phyloP scores from a whole-genome alignment of 805 yeast species.

The Metschnikowia corniflorae region DNA sequence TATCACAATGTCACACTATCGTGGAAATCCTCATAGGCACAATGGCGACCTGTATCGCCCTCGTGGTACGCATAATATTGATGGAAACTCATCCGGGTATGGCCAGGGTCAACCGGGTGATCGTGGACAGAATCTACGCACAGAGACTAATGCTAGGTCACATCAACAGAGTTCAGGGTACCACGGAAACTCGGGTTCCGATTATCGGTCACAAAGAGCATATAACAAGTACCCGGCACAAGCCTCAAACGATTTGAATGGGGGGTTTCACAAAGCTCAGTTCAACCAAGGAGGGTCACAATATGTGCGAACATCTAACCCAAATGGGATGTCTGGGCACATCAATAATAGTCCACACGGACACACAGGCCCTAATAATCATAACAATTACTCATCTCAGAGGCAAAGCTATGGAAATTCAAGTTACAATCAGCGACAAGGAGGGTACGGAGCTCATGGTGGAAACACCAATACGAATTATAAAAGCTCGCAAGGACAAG shows the following conservation, averaged over 20 bases:
- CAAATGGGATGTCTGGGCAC: too few species aligned
- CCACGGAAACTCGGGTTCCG: conserved; percentile 2
- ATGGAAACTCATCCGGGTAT: conserved; percentile 1
- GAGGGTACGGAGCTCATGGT: conserved; percentile 1
- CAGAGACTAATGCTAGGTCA: conserved; percentile 1
- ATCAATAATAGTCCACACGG: too few species aligned
- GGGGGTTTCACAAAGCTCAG: too few species aligned
- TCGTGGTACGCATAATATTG: conserved; percentile 1
- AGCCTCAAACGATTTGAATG: too few species aligned
- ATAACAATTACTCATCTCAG: conserved; percentile 1
- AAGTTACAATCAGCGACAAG: neutral
- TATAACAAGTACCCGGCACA: too few species aligned
- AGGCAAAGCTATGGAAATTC: neutral
- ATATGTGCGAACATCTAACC: too few species aligned
- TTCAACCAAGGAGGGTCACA: too few species aligned
- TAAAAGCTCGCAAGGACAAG: neutral
- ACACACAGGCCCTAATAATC: neutral
- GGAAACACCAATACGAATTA: too few species aligned
- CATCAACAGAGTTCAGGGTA: conserved; percentile 5
- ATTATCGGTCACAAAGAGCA: conserved; percentile 4
- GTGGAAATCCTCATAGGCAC: conserved; percentile 14
- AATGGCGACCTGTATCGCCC: conserved; percentile 20
- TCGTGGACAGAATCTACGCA: conserved; percentile 3
- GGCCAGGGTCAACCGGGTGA: conserved; percentile 5
- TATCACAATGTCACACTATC: conserved; percentile 15